Percentiles rank a stretch among this genome's conserved stretches.
Evolutionary conservation across 2,329 filamentous ascomycete genomes (phyloP).

Genomic region (Pleomassaria siparia): DNA sequence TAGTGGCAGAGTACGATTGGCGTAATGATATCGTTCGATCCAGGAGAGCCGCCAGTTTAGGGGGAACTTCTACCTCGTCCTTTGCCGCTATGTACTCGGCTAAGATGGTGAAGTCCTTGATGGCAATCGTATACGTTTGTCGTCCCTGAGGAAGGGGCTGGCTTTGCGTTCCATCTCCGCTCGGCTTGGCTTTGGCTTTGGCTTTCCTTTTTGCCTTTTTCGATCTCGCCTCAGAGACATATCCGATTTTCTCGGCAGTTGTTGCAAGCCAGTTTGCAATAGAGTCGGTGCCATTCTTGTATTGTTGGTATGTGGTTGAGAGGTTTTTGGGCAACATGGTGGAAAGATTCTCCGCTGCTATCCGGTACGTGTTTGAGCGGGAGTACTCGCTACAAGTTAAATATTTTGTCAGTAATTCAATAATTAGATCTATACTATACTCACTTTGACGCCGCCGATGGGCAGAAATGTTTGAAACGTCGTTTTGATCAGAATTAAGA

Average conservation of each 20-base stretch:
- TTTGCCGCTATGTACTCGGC: conserved; percentile 40
- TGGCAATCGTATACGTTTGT: conserved; percentile 39
- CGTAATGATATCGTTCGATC: conserved; percentile 44
- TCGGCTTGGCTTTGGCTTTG: conserved; percentile 30
- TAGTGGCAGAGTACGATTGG: conserved; percentile 23
- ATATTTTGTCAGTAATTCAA: no score
- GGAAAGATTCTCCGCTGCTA: no score
- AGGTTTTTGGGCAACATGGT: conserved; percentile 20
- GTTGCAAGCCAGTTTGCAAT: conserved; percentile 48
- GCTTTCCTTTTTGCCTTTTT: conserved; percentile 19
- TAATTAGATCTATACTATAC: no score
- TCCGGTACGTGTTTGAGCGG: no score
- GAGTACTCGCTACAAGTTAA: no score
- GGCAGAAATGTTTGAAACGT: no score
- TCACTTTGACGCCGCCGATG: no score
- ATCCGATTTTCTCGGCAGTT: conserved; percentile 43
- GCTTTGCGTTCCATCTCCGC: no score
- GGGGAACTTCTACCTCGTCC: conserved; percentile 31
- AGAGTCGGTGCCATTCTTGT: conserved; percentile 47
- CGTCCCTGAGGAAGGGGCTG: neutral
- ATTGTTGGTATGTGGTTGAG: conserved; percentile 42
- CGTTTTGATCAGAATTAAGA: no score
- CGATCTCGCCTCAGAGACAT: conserved; percentile 10
- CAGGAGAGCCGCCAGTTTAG: conserved; percentile 34
- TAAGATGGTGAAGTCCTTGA: conserved; percentile 44